Base-by-base conservation (phyloP, 2,329 filamentous ascomycete genomes). In the Botrytis byssoidea region DNA sequence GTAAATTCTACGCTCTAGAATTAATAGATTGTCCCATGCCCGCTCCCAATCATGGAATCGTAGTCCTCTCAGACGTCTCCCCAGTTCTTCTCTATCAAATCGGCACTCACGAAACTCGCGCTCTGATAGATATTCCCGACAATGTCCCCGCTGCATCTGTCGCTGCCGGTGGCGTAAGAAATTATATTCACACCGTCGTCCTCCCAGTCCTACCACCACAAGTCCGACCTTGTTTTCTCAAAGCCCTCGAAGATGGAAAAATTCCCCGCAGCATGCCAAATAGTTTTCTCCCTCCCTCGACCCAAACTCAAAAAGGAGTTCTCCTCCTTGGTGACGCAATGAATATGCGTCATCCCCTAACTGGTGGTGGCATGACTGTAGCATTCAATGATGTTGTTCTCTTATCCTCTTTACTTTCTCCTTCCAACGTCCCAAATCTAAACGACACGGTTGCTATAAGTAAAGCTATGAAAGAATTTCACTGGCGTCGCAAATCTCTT, bases 271-370 rank as follows among this genome's bases (percentile, higher is more conserved):
- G 90, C 78, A 99, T 99, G 96, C 96, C 96, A 70, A 99, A 98
- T 84, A 95, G 92, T 75, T 99, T 93, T 87, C 89, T 99, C 3
- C 95, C 96, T 8, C 90, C 96, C 0, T 88, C 90, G 0, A 84
- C 83, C 63, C 92, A 92, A 74, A 92, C 93, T 80, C 88, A 88
- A 18, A 88, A 90, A 1, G 93, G 93, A 6, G 84, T 97, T 74
- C 87, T 97, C 67, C 85, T 99, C 51, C 87, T 98, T 14, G 96
- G 96, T 74, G 96, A 99, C 82, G 95, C 96, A 22, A 91, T 97
- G 87, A 99, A 99, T 85, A 99, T 99, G 96, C 93, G 96, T n/a
- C 96, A 99, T 83, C 96, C 96, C 2, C 87, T 99, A 20, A 99
- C 96, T 0, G 96, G 96, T 71, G 96, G 96, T 77, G 96, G 96